Evolutionary conservation across 257 asterid species (phyloP).

Genomic region (Salvia miltiorrhiza): DNA sequence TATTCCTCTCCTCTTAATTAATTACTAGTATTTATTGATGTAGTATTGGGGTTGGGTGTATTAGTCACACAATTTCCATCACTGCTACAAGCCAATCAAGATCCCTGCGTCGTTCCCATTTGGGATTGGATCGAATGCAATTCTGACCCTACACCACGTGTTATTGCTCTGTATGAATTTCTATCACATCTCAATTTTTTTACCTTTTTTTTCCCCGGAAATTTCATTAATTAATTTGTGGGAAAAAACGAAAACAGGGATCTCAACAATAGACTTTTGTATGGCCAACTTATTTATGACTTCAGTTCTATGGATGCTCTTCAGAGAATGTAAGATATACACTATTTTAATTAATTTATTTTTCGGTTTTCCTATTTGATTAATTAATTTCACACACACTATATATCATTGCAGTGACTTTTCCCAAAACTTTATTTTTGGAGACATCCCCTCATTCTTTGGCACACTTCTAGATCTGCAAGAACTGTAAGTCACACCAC

Average conservation of each 20-base stretch:
- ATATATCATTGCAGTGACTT: slow-evolving; percentile 35
- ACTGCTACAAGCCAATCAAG: slow-evolving; percentile 1
- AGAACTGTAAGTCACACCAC: slow-evolving; percentile 37
- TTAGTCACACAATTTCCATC: not conserved
- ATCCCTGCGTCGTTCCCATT: slow-evolving; percentile 34
- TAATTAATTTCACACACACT: no score
- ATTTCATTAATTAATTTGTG: not conserved
- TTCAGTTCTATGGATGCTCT: slow-evolving; percentile 51
- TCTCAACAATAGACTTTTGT: slow-evolving; percentile 5
- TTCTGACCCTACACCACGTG: slow-evolving; percentile 26
- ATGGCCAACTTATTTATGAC: slow-evolving; percentile 26
- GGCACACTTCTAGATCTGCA: slow-evolving; percentile 39
- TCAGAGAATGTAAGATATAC: slow-evolving; percentile 31
- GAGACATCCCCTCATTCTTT: slow-evolving; percentile 41
- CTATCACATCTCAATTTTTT: not conserved
- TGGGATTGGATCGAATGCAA: slow-evolving; percentile 41
- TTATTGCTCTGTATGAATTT: slow-evolving; percentile 30
- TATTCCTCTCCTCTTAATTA: no score
- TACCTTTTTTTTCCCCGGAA: not conserved
- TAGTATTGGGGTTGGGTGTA: slow-evolving; percentile 22
- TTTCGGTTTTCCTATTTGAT: not conserved
- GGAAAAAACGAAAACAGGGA: slow-evolving; percentile 28
- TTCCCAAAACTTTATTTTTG: slow-evolving; percentile 26
- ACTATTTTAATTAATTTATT: not conserved
- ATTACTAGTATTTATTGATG: not conserved